Conservation (phyloP, 768 basidiomycete species). For the Boletellus emodensis region DNA sequence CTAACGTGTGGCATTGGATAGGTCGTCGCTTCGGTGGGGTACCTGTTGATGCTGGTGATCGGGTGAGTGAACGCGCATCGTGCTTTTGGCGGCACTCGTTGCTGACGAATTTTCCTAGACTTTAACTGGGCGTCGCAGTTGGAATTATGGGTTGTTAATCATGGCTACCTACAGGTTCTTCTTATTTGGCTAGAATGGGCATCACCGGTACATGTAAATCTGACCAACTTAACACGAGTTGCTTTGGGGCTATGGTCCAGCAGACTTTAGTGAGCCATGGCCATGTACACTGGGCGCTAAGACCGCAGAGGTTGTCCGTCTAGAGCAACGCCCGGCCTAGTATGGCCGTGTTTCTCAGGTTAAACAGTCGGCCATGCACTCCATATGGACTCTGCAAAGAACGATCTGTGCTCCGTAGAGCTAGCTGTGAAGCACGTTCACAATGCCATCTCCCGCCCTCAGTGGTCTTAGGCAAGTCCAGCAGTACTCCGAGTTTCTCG, state of each 20-base stretch:
- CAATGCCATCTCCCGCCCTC: background rate
- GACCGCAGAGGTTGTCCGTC: too few species aligned
- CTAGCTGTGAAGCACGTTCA: background rate
- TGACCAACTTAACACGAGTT: too few species aligned
- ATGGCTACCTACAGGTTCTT: too few species aligned
- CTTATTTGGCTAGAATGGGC: too few species aligned
- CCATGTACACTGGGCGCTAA: too few species aligned
- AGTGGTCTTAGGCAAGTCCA: constrained; percentile 1
- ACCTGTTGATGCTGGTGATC: constrained; percentile 14
- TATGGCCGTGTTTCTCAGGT: too few species aligned
- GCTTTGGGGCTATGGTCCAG: too few species aligned
- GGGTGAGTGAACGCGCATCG: constrained; percentile 5
- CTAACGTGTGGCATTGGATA: background rate
- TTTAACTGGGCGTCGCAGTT: background rate
- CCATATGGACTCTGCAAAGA: constrained; percentile 4
- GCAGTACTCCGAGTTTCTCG: constrained; percentile 6
- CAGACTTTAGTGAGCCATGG: too few species aligned
- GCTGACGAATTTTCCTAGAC: background rate
- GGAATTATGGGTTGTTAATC: too few species aligned
- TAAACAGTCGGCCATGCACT: too few species aligned
- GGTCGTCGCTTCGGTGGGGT: constrained; percentile 20
- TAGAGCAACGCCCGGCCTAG: too few species aligned
- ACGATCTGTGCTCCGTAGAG: background rate
- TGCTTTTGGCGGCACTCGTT: background rate
- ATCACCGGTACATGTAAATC: too few species aligned